These are phyloP conservation scores for Mollisia scopiformis DNA, from an alignment of 2,329 filamentous ascomycete species.

Conservation along the genomic window DNA sequence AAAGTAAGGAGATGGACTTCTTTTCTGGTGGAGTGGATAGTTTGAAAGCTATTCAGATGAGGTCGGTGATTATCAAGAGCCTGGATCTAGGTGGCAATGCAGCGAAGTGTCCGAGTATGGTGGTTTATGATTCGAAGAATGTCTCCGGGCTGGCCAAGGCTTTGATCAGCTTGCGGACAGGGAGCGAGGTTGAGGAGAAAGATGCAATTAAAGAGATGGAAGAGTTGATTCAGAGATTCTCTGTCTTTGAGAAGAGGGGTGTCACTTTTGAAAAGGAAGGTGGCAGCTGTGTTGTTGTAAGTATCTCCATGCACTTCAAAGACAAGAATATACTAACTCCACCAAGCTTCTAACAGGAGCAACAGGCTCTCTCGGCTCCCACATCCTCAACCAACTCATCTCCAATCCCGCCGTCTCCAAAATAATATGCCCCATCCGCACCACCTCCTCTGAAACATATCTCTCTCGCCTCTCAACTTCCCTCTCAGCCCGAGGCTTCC, in stretches of 20 bases:
- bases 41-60: slow-evolving; percentile 59
- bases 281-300: slow-evolving; percentile 1
- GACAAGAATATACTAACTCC: background rate
- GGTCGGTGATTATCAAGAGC: slow-evolving; percentile 52
- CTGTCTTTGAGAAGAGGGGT: slow-evolving; percentile 37
- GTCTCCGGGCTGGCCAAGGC: slow-evolving; percentile 49
- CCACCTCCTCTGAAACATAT: slow-evolving; percentile 25
- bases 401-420: slow-evolving; percentile 55
- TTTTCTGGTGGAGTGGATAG: slow-evolving; percentile 62
- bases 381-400: slow-evolving; percentile 61
- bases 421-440: slow-evolving; percentile 57
- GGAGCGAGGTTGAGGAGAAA: slow-evolving; percentile 33
- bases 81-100: slow-evolving; percentile 50
- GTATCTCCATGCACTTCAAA: background rate
- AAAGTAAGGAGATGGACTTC: slow-evolving; percentile 53
- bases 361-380: slow-evolving; percentile 67
- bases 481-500: background rate
- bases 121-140: slow-evolving; percentile 61
- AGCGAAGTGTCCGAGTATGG: slow-evolving; percentile 50
- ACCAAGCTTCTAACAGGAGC: slow-evolving; percentile 59
- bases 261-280: slow-evolving; percentile 13
- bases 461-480: background rate
- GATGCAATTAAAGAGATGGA: slow-evolving; percentile 47
- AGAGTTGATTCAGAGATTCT: slow-evolving; percentile 48
- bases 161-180: slow-evolving; percentile 42